phyloP scores from a whole-genome alignment of 225 moss, liverwort and hornwort species.

The Ulota crispa region DNA sequence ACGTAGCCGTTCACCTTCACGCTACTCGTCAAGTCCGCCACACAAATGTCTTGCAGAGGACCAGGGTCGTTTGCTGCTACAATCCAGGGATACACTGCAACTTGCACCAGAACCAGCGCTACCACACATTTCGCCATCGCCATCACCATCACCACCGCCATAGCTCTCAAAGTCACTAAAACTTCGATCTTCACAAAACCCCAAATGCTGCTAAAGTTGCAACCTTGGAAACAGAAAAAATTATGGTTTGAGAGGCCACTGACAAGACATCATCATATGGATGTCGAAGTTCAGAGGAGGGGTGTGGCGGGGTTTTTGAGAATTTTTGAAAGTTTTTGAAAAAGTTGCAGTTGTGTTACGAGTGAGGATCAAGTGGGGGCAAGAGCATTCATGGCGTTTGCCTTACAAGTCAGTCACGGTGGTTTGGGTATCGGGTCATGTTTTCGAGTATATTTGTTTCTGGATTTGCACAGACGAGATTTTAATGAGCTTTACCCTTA shows the following conservation, averaged over 20 bases:
- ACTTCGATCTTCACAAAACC: not conserved
- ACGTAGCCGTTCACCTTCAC: constrained; percentile 39
- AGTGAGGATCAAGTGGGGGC: no score
- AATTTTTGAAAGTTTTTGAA: not conserved
- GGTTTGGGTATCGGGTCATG: not conserved
- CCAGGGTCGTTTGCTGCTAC: constrained; percentile 20
- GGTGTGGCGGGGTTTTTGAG: no score
- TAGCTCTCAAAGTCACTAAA: not conserved
- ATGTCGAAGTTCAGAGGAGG: not conserved
- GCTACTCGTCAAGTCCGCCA: constrained; percentile 23
- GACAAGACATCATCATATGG: not conserved
- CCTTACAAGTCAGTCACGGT: not conserved
- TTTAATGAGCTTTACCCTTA: not conserved
- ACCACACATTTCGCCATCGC: not conserved
- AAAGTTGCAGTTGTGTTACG: no score
- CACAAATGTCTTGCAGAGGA: constrained; percentile 43
- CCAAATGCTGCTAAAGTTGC: no score
- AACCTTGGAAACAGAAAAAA: no score
- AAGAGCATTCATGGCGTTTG: not conserved
- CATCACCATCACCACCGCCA: not conserved
- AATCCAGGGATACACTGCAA: not conserved
- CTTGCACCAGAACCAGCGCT: constrained; percentile 8
- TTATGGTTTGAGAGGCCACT: no score
- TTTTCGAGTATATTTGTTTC: not conserved
- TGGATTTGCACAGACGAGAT: not conserved